Base-by-base conservation (phyloP, 352 stramenopile species). In the Phytophthora quininea region DNA sequence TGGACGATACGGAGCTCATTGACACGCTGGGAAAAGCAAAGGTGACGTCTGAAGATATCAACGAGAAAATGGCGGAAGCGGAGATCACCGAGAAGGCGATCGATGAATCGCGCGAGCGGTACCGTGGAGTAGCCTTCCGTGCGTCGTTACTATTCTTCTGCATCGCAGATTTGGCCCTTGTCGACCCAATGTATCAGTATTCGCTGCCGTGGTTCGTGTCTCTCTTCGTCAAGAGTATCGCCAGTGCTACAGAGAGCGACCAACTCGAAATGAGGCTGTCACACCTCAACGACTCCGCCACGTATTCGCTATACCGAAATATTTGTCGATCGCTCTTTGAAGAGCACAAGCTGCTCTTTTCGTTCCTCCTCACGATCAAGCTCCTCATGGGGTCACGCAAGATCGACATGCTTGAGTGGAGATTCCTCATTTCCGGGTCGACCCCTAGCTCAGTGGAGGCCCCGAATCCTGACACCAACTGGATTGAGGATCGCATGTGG, bases 161-260 rank as follows among this genome's bases (percentile, higher is more conserved):
- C 58, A 97, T 98, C 47, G 79, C 90, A 8, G 92, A 98, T 61
- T 71, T 98, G 40, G 85, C 86, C 15, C 74, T 95, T 4, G 91
- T 98, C 3, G 93, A 98, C 55, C 92, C 93, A 0, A 97, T 98
- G 90, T 98, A 97, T 71, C 92, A 98, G 77, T 98, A 98, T 63
- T 97, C 87, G 24, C 69, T 98, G 30, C 89, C 96, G 53, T 98
- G 92, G 93, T 98, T 98, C 65, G 87, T 95, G 12, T 82, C 82
- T 1, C 70, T 98, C 3, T 98, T 98, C 59, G 80, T 96, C 46
- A 93, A 93, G 57, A 93, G 88, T 32, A 97, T 98, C 30, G 86
- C 84, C 30, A 75, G 68, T 5, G 92, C 92, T 1, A 88, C 89
- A 24, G 84, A 90, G 40, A 92, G 86, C 37, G 90, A 97, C 7